Conservation (phyloP, 1,139 yeast species). For the Geotrichum europaeum region DNA sequence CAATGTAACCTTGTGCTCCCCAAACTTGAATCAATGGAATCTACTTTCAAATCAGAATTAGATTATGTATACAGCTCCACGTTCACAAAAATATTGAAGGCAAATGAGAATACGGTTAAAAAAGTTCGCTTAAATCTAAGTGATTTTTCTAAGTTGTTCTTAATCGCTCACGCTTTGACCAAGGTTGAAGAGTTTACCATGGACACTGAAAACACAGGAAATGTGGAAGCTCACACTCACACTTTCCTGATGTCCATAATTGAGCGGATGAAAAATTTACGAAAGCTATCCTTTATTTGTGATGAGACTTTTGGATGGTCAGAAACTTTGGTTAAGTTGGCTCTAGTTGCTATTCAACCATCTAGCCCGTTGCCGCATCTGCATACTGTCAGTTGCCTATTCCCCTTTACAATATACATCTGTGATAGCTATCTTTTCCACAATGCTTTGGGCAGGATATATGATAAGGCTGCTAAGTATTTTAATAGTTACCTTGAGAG, state of each 20-base stretch:
- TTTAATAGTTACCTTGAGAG: too few species aligned
- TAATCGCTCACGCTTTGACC: background rate
- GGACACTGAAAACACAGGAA: background rate
- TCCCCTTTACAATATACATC: too few species aligned
- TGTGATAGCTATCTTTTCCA: too few species aligned
- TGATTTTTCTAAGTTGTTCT: background rate
- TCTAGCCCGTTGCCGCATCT: background rate
- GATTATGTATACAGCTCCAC: background rate
- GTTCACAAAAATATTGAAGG: background rate
- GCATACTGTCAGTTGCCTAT: too few species aligned
- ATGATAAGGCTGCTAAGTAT: too few species aligned
- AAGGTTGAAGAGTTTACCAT: background rate
- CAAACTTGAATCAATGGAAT: background rate
- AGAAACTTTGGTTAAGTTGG: background rate
- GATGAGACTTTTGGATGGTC: background rate
- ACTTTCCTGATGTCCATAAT: too few species aligned
- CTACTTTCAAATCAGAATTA: background rate
- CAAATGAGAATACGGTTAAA: background rate
- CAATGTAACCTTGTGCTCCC: background rate
- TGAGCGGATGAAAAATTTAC: background rate
- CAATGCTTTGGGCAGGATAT: too few species aligned
- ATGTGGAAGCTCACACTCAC: background rate
- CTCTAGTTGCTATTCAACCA: background rate
- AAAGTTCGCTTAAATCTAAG: background rate
- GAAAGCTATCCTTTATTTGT: background rate